These are phyloP conservation scores for Candida maltosa DNA, from an alignment of 805 yeast genomes.

Conservation along the genomic window DNA sequence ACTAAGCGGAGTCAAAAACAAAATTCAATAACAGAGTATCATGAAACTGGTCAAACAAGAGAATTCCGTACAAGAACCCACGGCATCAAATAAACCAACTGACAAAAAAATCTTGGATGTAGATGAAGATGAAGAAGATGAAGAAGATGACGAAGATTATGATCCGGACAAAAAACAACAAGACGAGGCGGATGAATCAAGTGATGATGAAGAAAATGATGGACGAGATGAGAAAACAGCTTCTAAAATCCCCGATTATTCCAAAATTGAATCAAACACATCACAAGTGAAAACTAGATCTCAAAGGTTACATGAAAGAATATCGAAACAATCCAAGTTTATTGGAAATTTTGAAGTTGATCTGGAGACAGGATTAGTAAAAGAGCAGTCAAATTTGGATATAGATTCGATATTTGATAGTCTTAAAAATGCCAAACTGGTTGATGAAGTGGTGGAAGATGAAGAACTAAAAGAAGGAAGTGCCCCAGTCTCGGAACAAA, in stretches of 20 bases:
- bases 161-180: slow-evolving; percentile 13
- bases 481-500: no score
- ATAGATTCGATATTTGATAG: slow-evolving; percentile 31
- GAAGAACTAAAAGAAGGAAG: neutral
- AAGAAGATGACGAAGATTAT: slow-evolving; percentile 10
- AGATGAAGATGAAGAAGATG: slow-evolving; percentile 3
- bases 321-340: slow-evolving; percentile 10
- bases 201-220: slow-evolving; percentile 15
- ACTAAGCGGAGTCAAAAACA: no score
- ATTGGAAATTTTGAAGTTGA: slow-evolving; percentile 10
- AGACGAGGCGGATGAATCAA: slow-evolving; percentile 24
- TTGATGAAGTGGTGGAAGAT: slow-evolving; percentile 1
- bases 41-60: slow-evolving; percentile 1
- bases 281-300: slow-evolving; percentile 70
- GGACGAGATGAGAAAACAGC: slow-evolving; percentile 35
- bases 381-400: slow-evolving; percentile 16
- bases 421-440: slow-evolving; percentile 13
- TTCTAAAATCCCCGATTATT: slow-evolving; percentile 40
- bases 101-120: neutral
- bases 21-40: no score
- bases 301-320: slow-evolving; percentile 47
- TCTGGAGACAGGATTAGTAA: slow-evolving; percentile 12
- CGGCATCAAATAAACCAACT: neutral
- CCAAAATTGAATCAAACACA: slow-evolving; percentile 47
- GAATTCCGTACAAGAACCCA: no score